These are phyloP conservation scores for Ceratocystis destructans DNA, from an alignment of 2,329 filamentous ascomycete species.

Conservation along the genomic window DNA sequence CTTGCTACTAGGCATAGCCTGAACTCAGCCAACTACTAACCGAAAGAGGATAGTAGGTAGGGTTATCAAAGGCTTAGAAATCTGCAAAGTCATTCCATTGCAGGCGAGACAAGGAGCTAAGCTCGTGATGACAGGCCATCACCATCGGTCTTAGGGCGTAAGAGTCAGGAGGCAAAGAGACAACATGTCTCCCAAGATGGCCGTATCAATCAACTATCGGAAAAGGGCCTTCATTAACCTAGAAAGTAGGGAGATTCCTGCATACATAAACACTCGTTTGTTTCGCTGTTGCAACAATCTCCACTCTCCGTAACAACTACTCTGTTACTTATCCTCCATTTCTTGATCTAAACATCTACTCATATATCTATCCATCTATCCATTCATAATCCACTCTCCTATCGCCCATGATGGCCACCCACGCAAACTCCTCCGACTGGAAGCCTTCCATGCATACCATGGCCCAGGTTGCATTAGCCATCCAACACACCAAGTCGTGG, in stretches of 20 bases:
- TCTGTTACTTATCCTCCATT: background rate
- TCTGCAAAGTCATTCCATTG: background rate
- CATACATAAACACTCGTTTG: background rate
- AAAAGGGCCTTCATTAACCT: background rate
- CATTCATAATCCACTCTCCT: background rate
- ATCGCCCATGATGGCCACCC: background rate
- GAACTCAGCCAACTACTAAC: background rate
- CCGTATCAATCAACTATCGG: background rate
- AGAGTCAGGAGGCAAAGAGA: background rate
- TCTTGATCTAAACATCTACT: background rate
- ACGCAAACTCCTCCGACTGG: constrained; percentile 7
- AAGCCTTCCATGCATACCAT: constrained; percentile 12
- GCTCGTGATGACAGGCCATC: background rate
- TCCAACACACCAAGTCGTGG: constrained; percentile 14
- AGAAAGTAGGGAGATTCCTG: background rate
- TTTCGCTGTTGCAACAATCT: background rate
- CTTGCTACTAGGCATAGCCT: background rate
- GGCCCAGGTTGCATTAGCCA: constrained; percentile 14
- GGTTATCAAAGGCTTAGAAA: background rate
- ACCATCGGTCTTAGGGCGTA: background rate
- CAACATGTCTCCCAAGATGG: background rate
- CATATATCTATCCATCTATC: background rate
- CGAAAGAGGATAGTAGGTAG: background rate
- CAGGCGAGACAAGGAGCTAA: background rate
- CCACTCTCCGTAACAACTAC: background rate